phyloP scores from a whole-genome alignment of 2,329 filamentous ascomycete species.

The Coniochaeta sp. region DNA sequence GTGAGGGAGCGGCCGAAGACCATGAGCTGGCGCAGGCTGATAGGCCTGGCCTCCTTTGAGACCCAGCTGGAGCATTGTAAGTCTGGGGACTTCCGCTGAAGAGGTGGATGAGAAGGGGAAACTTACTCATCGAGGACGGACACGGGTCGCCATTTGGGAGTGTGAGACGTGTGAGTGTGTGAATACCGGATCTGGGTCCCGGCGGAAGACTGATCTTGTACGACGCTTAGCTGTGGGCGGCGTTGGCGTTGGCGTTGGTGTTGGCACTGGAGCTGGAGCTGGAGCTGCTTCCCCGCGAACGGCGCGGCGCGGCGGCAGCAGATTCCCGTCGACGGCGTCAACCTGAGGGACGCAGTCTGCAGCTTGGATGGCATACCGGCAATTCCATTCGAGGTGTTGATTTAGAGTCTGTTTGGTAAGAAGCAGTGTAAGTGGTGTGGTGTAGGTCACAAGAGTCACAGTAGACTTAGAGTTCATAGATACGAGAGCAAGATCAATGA shows the following conservation, averaged over 20 bases:
- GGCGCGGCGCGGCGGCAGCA: not conserved
- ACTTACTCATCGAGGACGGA: constrained; percentile 57
- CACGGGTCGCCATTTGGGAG: constrained; percentile 53
- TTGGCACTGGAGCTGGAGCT: not conserved
- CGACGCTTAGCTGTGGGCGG: not conserved
- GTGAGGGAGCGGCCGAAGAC: constrained; percentile 94
- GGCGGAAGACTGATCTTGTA: not conserved
- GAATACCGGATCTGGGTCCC: constrained; percentile 8
- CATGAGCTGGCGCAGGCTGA: constrained; percentile 91
- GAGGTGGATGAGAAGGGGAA: not conserved
- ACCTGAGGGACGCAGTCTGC: constrained; percentile 15
- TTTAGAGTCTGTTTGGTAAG: not conserved
- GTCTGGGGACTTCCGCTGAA: constrained; percentile 6
- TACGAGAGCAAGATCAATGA: not conserved
- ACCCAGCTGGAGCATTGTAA: constrained; percentile 64
- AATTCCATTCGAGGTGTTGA: constrained; percentile 15
- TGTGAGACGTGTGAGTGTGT: constrained; percentile 11
- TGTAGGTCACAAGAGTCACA: too few relatives aligned
- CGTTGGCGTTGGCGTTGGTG: too few relatives aligned
- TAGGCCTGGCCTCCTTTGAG: constrained; percentile 84
- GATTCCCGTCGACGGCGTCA: constrained; percentile 8
- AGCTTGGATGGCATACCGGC: constrained; percentile 17
- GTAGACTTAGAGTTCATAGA: not conserved
- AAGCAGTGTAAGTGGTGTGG: too few relatives aligned
- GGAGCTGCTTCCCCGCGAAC: not conserved